Evolutionary conservation across 1,139 yeast species (phyloP), one percentile per base, ranked within the genome.

Genomic region (Debaryomyces fabryi): DNA sequence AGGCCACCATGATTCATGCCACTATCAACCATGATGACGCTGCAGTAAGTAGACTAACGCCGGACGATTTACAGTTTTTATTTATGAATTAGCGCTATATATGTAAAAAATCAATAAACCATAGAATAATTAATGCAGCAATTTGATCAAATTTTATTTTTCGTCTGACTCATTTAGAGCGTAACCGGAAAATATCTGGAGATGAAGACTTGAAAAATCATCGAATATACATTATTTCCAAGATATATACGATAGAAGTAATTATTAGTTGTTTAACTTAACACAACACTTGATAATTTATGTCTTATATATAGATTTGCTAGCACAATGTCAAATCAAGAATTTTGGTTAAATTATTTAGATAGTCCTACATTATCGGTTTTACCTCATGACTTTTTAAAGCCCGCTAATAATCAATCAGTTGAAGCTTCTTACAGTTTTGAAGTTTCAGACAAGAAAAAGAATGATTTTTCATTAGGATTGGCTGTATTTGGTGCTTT

Each of bases 1-100:
- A 93, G 71, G 98, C 98, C 6, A 89, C 89, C 59, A 93, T 93
- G 99, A 95, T 93, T 52, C 86, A 89, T 64, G 99, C 99, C 0
- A 93, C 98, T 0, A 87, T 93, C 49, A 95, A 92, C 53, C 85
- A 85, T 48, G 99, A 93, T 60, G 96, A 90, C 57, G 88, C 87
- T 6, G 97, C 99, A 0, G 86, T 93, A 45, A 91, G 80, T 62
- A 76, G 91, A 52, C 74, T 93, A 50, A 90, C 97, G 0, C 96
- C 97, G 0, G 96, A 89, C 44, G 99, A 93, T 66, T 79, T 93
- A 72, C 97, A 93, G 68, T 93, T 93, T 68, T 79, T 93, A 69
- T 93, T 93, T 68, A 88, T 80, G 74, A 87, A 86, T 59, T 88
- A 68, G 49, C 13, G 13, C 35, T 30, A 20, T 20, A 13, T 32